Percentiles rank a stretch among this genome's conserved stretches.
Evolutionary conservation across 805 yeast species (phyloP).

Genomic region (Ogataea corticis): DNA sequence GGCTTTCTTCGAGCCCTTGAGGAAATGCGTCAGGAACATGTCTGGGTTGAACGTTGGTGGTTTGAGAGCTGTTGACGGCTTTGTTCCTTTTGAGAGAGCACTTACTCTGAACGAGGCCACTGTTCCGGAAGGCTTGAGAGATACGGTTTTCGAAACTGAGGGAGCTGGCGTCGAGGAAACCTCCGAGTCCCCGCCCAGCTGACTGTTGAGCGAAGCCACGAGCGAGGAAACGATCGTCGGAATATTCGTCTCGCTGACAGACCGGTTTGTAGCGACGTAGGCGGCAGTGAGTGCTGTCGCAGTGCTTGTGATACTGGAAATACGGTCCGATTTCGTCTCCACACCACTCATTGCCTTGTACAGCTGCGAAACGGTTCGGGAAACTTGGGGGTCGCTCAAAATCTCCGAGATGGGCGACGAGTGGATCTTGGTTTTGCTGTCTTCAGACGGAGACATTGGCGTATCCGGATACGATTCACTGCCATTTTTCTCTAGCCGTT

Average conservation of each 20-base stretch:
- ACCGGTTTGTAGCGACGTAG: slow-evolving; percentile 32
- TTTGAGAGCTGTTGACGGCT: slow-evolving; percentile 1
- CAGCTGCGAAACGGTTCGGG: slow-evolving; percentile 8
- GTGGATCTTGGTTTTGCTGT: slow-evolving; percentile 6
- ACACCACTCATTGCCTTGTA: slow-evolving; percentile 36
- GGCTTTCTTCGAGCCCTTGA: slow-evolving; percentile 13
- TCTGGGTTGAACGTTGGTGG: slow-evolving; percentile 27
- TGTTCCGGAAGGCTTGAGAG: slow-evolving; percentile 26
- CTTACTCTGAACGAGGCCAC: slow-evolving; percentile 31
- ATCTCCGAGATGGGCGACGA: slow-evolving; percentile 10
- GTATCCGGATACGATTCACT: neutral
- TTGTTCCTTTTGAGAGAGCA: slow-evolving; percentile 5
- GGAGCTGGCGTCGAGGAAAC: neutral
- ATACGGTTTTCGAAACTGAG: neutral
- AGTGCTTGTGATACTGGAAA: slow-evolving; percentile 30
- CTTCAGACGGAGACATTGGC: neutral
- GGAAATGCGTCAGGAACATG: slow-evolving; percentile 20
- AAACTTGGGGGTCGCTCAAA: slow-evolving; percentile 15
- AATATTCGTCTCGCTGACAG: slow-evolving; percentile 19
- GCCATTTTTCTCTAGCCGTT: slow-evolving; percentile 47
- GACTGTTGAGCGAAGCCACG: slow-evolving; percentile 18
- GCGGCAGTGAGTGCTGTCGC: slow-evolving; percentile 42
- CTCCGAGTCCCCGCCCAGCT: neutral
- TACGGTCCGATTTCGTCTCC: slow-evolving; percentile 2
- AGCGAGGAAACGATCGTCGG: slow-evolving; percentile 22